Evolutionary conservation across 179 eudicot species (phyloP).

Genomic region (Vitellaria paradoxa): DNA sequence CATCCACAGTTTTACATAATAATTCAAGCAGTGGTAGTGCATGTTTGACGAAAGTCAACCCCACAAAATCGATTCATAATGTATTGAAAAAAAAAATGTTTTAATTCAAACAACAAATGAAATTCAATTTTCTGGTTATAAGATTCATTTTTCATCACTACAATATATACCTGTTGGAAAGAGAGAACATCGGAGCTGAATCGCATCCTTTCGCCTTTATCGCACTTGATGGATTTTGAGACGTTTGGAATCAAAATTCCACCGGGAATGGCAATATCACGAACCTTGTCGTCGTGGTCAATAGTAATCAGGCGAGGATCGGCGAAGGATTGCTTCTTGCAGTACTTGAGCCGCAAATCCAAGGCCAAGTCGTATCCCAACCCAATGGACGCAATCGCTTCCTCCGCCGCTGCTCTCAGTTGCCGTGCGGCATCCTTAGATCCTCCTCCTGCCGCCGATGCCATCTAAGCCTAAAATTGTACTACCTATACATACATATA

Average conservation of each 20-base stretch:
- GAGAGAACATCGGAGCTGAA: conserved; percentile 81
- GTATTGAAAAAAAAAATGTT: too few relatives aligned
- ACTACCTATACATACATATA: background rate
- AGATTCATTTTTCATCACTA: too few relatives aligned
- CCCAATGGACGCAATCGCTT: conserved; percentile 68
- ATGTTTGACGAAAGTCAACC: background rate
- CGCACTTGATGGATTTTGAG: conserved; percentile 70
- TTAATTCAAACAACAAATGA: background rate
- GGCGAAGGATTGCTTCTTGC: conserved; percentile 40
- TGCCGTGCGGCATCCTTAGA: conserved; percentile 26
- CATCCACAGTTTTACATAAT: background rate
- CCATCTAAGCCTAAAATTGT: background rate
- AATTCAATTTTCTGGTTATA: background rate
- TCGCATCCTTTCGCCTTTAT: conserved; percentile 79
- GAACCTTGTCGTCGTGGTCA: conserved; percentile 46
- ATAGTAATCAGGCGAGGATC: conserved; percentile 57
- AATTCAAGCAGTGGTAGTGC: background rate
- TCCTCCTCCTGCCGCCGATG: conserved; percentile 6
- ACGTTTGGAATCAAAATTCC: conserved; percentile 68
- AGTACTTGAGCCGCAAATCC: conserved; percentile 64
- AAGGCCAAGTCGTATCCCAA: conserved; percentile 63
- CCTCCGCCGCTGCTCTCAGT: conserved; percentile 57
- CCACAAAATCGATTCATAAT: background rate
- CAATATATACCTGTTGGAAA: conserved; percentile 59
- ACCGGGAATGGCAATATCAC: conserved; percentile 72